Evolutionary conservation across 495 filamentous ascomycete species (phyloP).

Genomic region (Niebla homalea): DNA sequence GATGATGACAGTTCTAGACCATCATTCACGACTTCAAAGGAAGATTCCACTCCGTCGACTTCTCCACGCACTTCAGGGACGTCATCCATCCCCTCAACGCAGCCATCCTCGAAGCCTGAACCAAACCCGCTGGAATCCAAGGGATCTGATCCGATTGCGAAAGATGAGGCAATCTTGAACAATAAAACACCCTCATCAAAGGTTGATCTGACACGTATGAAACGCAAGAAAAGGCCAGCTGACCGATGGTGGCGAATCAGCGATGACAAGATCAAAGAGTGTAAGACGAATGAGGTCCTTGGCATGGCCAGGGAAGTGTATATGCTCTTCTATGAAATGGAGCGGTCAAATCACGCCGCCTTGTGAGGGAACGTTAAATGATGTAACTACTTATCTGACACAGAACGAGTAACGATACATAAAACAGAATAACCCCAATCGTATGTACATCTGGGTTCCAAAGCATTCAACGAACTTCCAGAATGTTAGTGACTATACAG

Average conservation of each 20-base stretch:
- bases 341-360: conserved; percentile 21
- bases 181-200: conserved; percentile 4
- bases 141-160: too few species aligned
- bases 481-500: too few species aligned
- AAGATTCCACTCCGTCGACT: conserved; percentile 28
- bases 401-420: too few species aligned
- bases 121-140: too few species aligned
- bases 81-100: conserved; percentile 13
- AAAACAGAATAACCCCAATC: too few species aligned
- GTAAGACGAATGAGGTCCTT: conserved; percentile 79
- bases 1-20: background rate
- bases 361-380: background rate
- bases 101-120: conserved; percentile 10
- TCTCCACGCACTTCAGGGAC: conserved; percentile 28
- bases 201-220: conserved; percentile 6
- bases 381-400: too few species aligned
- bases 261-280: conserved; percentile 91
- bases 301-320: conserved; percentile 94
- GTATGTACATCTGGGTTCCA: too few species aligned
- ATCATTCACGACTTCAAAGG: conserved; percentile 21
- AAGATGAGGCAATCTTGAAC: background rate
- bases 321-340: conserved; percentile 87
- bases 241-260: conserved; percentile 96
- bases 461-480: too few species aligned
- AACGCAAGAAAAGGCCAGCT: conserved; percentile 40